Evolutionary conservation across 176 grass and related monocot species (phyloP).

Genomic region (Aegilops longissima): DNA sequence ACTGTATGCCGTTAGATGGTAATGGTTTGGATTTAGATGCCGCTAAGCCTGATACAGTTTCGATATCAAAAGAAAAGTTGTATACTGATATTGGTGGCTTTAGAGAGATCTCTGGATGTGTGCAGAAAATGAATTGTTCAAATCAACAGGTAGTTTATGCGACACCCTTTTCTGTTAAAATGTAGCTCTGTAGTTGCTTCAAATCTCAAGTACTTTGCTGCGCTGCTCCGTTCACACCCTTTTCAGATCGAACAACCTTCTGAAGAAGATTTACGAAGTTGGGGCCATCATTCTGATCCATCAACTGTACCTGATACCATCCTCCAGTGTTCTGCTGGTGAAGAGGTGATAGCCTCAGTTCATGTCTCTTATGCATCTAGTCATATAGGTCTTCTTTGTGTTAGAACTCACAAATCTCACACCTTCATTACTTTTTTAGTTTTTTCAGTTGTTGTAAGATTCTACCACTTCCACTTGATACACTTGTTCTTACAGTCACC

Average conservation of each 20-base stretch:
- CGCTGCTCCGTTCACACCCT: conserved; percentile 2
- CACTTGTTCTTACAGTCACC: not conserved
- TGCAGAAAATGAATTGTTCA: conserved; percentile 66
- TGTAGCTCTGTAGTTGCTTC: conserved; percentile 8
- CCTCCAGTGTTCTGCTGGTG: conserved; percentile 78
- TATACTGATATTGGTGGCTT: conserved; percentile 80
- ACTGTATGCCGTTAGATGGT: conserved; percentile 5
- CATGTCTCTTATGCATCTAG: conserved; percentile 10
- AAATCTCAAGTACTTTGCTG: conserved; percentile 18
- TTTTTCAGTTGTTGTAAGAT: conserved; percentile 3
- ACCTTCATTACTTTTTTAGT: not conserved
- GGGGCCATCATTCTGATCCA: conserved; percentile 86
- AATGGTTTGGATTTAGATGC: conserved; percentile 26
- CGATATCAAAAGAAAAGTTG: not conserved
- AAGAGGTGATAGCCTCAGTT: conserved; percentile 57
- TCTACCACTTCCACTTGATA: not conserved
- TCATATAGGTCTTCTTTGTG: conserved; percentile 7
- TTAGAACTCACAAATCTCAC: not conserved
- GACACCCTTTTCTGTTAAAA: not conserved
- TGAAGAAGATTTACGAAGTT: conserved; percentile 92
- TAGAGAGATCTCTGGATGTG: conserved; percentile 75
- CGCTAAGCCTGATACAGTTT: conserved; percentile 21
- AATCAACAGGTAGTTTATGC: conserved; percentile 66
- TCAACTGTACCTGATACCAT: conserved; percentile 82
- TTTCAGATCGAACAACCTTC: conserved; percentile 84